These are phyloP conservation scores for Pyrenopolyporus hunteri DNA, from an alignment of 495 filamentous ascomycete species.

Conservation along the genomic window DNA sequence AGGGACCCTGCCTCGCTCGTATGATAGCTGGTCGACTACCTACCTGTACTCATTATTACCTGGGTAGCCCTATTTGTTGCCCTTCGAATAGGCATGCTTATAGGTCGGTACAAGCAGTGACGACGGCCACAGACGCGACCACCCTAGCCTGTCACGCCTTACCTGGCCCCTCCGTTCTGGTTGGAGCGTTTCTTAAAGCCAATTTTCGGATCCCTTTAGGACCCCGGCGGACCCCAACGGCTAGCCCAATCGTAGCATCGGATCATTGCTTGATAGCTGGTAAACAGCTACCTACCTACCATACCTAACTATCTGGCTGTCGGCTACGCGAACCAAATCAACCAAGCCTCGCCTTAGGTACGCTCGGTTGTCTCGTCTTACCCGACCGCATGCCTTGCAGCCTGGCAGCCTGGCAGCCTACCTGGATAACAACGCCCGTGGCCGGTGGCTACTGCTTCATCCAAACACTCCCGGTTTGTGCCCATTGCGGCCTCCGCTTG, in stretches of 20 bases:
- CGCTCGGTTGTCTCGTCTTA: slow-evolving; percentile 27
- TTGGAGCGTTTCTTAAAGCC: slow-evolving; percentile 15
- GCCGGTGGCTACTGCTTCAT: slow-evolving; percentile 2
- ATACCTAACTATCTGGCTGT: neutral
- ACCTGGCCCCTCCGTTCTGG: slow-evolving; percentile 7
- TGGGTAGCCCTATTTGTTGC: neutral
- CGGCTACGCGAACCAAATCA: slow-evolving; percentile 24
- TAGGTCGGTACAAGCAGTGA: slow-evolving; percentile 7
- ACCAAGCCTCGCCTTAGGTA: slow-evolving; percentile 19
- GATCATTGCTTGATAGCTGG: slow-evolving; percentile 12
- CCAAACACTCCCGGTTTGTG: slow-evolving; percentile 11
- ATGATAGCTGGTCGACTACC: too few species aligned
- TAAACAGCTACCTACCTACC: neutral
- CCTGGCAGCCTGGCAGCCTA: slow-evolving; percentile 3
- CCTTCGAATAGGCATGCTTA: slow-evolving; percentile 8
- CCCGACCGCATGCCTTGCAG: slow-evolving; percentile 26
- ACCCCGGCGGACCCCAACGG: slow-evolving; percentile 15
- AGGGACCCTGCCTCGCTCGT: too few species aligned
- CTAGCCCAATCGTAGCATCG: slow-evolving; percentile 26
- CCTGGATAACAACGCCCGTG: slow-evolving; percentile 5
- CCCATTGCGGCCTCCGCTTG: neutral
- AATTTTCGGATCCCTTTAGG: slow-evolving; percentile 18
- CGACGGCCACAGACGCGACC: slow-evolving; percentile 11
- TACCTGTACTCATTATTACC: too few species aligned
- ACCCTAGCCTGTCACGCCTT: slow-evolving; percentile 11